A percentile compares a stretch with the other conserved stretches of the same genome.
Conservation (phyloP, 2,329 filamentous ascomycete species). For the Botrytis paeoniae region DNA sequence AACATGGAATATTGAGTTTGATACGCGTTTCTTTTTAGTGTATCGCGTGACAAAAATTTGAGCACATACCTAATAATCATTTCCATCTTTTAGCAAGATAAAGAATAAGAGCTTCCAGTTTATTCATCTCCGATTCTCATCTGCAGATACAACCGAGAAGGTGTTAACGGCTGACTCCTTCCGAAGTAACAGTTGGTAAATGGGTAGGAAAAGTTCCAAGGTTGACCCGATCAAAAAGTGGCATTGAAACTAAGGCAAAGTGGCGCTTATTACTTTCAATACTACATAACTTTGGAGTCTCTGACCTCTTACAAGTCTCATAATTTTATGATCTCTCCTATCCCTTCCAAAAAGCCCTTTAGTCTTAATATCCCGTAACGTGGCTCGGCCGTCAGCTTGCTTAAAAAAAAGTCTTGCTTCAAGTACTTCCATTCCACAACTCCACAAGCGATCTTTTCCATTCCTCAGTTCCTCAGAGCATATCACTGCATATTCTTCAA, state of each 20-base stretch:
- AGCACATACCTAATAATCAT: not conserved
- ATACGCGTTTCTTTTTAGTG: not conserved
- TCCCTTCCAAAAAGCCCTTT: not conserved
- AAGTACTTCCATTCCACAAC: not conserved
- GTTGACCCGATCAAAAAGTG: slow-evolving; percentile 1
- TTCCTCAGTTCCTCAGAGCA: not conserved
- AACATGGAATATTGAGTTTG: not conserved
- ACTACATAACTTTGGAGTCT: not conserved
- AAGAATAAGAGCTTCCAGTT: not conserved
- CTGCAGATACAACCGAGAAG: slow-evolving; percentile 7
- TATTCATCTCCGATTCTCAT: slow-evolving; percentile 4
- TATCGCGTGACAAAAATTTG: not conserved
- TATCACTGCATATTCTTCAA: slow-evolving; percentile 18
- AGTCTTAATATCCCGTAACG: not conserved
- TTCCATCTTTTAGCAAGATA: not conserved
- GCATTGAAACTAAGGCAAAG: slow-evolving; percentile 4
- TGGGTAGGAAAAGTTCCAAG: not conserved
- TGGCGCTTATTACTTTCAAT: slow-evolving; percentile 17
- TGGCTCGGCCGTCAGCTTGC: slow-evolving; percentile 13
- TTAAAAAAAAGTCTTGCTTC: not conserved
- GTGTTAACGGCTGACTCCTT: slow-evolving; percentile 3
- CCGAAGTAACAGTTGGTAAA: slow-evolving; percentile 10
- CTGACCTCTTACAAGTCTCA: not conserved
- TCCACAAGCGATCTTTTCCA: not conserved
- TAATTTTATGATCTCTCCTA: not conserved